Evolutionary conservation across 768 basidiomycete genomes (phyloP).

Genomic region (Pseudohyphozyma bogoriensis): DNA sequence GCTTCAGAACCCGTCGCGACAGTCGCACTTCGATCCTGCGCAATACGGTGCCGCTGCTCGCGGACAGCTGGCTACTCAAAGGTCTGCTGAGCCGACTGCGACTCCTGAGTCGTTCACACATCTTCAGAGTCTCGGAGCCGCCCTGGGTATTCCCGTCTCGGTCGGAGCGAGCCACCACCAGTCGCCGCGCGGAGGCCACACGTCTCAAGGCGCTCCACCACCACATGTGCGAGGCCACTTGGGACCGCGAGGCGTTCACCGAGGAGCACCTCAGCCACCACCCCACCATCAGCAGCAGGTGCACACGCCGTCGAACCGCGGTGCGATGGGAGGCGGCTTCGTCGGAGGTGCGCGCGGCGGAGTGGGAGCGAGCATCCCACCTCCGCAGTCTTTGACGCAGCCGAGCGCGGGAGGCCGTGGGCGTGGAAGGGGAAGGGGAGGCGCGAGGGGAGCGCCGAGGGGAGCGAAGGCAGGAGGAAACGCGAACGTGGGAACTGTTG

Average conservation of each 20-base stretch:
- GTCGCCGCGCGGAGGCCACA: background rate
- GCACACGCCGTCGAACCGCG: background rate
- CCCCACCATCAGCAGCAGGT: background rate
- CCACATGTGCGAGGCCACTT: no score
- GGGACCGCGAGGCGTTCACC: no score
- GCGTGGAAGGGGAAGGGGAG: background rate
- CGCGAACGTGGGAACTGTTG: background rate
- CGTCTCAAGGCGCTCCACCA: background rate
- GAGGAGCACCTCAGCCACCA: background rate
- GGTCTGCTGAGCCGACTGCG: background rate
- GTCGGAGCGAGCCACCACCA: background rate
- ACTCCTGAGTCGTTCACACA: conserved; percentile 1
- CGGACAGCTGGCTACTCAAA: conserved; percentile 2
- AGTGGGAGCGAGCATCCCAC: background rate
- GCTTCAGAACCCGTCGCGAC: conserved; percentile 5
- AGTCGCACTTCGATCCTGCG: conserved; percentile 11
- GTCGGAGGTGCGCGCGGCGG: background rate
- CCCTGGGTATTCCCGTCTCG: conserved; percentile 17
- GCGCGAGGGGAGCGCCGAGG: background rate
- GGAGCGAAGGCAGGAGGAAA: background rate
- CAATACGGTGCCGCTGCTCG: conserved; percentile 18
- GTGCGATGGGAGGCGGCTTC: background rate
- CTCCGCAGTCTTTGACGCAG: background rate
- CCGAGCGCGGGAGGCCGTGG: background rate
- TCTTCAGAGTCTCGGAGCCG: conserved; percentile 16